Conservation (phyloP, 805 yeast genomes). For the Hanseniaspora guilliermondii region DNA sequence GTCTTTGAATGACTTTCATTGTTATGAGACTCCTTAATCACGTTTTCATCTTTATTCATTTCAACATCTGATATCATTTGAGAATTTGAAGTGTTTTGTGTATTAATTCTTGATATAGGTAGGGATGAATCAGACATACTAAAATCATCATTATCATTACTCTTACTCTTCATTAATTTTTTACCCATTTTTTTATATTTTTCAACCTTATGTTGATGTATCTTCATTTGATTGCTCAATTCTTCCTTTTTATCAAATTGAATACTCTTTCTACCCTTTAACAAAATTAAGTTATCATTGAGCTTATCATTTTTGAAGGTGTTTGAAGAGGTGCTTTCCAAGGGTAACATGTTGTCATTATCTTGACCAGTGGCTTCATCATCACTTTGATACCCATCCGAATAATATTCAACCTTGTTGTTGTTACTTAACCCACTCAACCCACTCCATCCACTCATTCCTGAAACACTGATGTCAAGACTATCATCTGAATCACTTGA, state of each 20-base stretch:
- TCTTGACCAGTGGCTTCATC: background rate
- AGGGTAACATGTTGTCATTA: background rate
- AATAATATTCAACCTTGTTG: slow-evolving; percentile 3
- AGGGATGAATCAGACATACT: slow-evolving; percentile 8
- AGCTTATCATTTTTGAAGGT: background rate
- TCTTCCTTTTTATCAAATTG: slow-evolving; percentile 13
- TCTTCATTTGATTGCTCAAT: slow-evolving; percentile 12
- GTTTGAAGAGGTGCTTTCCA: background rate
- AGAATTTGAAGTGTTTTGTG: slow-evolving; percentile 11
- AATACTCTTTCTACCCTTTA: slow-evolving; percentile 9
- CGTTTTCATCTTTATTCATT: background rate
- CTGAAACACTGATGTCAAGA: slow-evolving; percentile 11
- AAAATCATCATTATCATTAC: slow-evolving; percentile 1
- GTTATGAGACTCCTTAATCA: background rate
- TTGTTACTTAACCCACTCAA: slow-evolving; percentile 8
- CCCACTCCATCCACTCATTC: slow-evolving; percentile 13
- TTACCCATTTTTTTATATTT: background rate
- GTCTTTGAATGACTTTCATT: background rate
- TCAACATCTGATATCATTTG: background rate
- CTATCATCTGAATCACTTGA: slow-evolving; percentile 6
- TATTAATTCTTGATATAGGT: slow-evolving; percentile 11
- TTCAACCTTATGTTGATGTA: slow-evolving; percentile 7
- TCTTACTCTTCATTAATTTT: background rate
- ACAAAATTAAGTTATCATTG: background rate
- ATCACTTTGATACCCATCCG: slow-evolving; percentile 3